Evolutionary conservation across 2,329 filamentous ascomycete species (phyloP).

Genomic region (Periconia macrospinosa): DNA sequence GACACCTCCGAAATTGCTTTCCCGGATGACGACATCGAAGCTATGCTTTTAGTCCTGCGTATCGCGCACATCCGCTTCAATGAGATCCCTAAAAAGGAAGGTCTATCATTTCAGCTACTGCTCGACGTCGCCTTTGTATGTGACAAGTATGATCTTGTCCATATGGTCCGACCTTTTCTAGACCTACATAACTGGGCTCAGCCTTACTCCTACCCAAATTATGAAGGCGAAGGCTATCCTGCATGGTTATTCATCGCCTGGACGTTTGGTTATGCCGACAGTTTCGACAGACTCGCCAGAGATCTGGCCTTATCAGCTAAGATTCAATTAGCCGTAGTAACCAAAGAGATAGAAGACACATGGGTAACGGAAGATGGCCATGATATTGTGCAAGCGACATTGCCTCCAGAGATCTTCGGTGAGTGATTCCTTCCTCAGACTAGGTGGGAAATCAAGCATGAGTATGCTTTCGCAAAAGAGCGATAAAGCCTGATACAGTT

Average conservation of each 20-base stretch:
- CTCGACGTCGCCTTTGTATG: slow-evolving; percentile 28
- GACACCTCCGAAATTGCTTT: slow-evolving; percentile 23
- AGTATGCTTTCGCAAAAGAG: background rate
- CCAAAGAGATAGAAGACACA: too few relatives aligned
- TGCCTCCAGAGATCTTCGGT: background rate
- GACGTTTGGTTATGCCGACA: slow-evolving; percentile 19
- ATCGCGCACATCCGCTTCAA: slow-evolving; percentile 30
- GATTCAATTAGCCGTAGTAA: too few relatives aligned
- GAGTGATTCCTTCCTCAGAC: background rate
- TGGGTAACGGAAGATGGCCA: too few relatives aligned
- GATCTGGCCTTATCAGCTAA: slow-evolving; percentile 8
- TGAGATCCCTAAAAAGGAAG: slow-evolving; percentile 17
- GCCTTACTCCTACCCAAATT: slow-evolving; percentile 4
- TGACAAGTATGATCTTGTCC: slow-evolving; percentile 33
- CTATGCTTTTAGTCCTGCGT: slow-evolving; percentile 28
- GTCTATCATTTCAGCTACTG: slow-evolving; percentile 19
- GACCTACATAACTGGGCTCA: slow-evolving; percentile 11
- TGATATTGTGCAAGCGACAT: slow-evolving; percentile 1
- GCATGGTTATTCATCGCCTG: slow-evolving; percentile 17
- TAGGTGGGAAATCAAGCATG: too few relatives aligned
- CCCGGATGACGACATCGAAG: slow-evolving; percentile 31
- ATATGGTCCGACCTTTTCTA: slow-evolving; percentile 33
- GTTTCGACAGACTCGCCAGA: slow-evolving; percentile 9
- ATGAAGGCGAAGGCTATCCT: slow-evolving; percentile 3
- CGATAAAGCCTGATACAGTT: too few relatives aligned